Evolutionary conservation across 352 stramenopile genomes (phyloP).

Genomic region (Pythium monospermum): DNA sequence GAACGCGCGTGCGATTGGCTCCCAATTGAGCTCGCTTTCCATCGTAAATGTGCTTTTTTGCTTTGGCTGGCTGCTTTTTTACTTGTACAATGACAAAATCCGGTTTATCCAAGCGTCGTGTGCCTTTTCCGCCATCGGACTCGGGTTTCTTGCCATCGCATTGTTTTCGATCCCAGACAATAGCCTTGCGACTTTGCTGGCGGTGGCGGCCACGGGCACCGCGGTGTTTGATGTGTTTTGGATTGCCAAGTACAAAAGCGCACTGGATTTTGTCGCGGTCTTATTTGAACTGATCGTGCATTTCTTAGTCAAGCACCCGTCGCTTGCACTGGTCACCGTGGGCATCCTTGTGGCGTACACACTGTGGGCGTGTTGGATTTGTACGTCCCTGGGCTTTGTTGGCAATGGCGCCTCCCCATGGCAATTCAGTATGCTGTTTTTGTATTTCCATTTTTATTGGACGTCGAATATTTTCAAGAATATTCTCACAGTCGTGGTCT

Average conservation of each 20-base stretch:
- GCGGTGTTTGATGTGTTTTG: slow-evolving; percentile 60
- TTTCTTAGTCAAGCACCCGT: slow-evolving; percentile 49
- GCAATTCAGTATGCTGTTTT: slow-evolving; percentile 61
- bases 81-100: slow-evolving; percentile 68
- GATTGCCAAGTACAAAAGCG: slow-evolving; percentile 58
- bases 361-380: slow-evolving; percentile 76
- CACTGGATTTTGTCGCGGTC: slow-evolving; percentile 79
- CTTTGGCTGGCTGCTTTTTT: slow-evolving; percentile 68
- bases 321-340: slow-evolving; percentile 47
- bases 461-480: slow-evolving; percentile 86
- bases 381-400: slow-evolving; percentile 67
- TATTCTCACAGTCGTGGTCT: slow-evolving; percentile 71
- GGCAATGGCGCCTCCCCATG: slow-evolving; percentile 57
- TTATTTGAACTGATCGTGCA: slow-evolving; percentile 80
- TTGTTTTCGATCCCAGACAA: slow-evolving; percentile 57
- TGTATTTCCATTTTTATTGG: slow-evolving; percentile 88
- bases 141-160: slow-evolving; percentile 44
- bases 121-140: slow-evolving; percentile 50
- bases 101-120: slow-evolving; percentile 68
- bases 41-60: slow-evolving; percentile 68
- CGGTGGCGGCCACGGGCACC: slow-evolving; percentile 29
- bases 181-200: slow-evolving; percentile 41
- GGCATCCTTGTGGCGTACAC: slow-evolving; percentile 58
- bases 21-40: slow-evolving; percentile 58
- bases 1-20: slow-evolving; percentile 37